Evolutionary conservation across 352 stramenopile species (phyloP), one percentile per base, ranked within the genome.

Genomic region (Phytophthora meadii): DNA sequence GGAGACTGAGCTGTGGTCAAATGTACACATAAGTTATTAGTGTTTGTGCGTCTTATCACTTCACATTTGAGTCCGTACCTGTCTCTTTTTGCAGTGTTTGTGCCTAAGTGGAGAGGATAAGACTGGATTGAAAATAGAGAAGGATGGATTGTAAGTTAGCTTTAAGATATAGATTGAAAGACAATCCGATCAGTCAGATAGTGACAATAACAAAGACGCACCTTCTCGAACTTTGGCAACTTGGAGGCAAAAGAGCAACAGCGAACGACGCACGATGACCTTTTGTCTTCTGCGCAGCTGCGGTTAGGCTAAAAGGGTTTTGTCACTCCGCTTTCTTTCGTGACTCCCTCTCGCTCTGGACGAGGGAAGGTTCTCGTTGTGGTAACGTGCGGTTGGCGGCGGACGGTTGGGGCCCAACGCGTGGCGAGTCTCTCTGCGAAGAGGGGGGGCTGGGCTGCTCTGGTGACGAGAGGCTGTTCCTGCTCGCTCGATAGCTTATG

Each of bases 361-460:
- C n/a, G 39, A 58, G 34, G 41, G 37, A 54, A 50, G 17, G 10
- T 19, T 41, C 8, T 42, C 30, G 30, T 49, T 30, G 50, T 19
- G 54, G 41, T 51, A 55, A 50, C 45, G 39, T 59, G 48, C 22
- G 47, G 54, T 50, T 56, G 49, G 42, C 41, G 46, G 61, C 46
- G 47, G 62, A 75, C 68, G 62, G 62, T 75, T 72, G 62, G 62
- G 47, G 52, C 25, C 48, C 68, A 75, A 75, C 68, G 62, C 68
- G 68, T 75, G 56, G 55, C 62, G 41, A 68, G 55, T 63, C 56
- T 68, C 61, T 71, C 36, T 28, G 59, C 54, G 40, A 68, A 61
- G 55, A 72, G 55, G 50, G 22, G 22, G 28, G 50, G 30, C 45
- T 51, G 50, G 28, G 40, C 49, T 36, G 19, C 36, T 30, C 25